These are phyloP conservation scores for Podospora conica DNA, from an alignment of 495 filamentous ascomycete species.

Conservation along the genomic window DNA sequence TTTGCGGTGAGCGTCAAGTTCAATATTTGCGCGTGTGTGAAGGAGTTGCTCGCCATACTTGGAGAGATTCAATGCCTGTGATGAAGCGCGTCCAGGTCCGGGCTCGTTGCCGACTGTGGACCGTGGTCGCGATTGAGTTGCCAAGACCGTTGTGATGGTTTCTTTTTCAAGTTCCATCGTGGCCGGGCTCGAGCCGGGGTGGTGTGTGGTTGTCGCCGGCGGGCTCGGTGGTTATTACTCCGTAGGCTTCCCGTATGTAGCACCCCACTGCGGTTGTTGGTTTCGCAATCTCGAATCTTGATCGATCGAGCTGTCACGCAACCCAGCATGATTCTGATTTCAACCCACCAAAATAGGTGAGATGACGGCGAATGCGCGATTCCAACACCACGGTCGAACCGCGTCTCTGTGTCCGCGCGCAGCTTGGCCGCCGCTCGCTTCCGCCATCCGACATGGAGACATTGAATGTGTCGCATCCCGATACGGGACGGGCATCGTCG, in stretches of 20 bases:
- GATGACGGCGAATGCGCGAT: not conserved
- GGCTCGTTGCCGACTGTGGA: not conserved
- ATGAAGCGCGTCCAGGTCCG: not conserved
- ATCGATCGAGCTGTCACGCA: not conserved
- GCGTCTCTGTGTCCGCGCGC: not conserved
- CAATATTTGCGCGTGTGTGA: not conserved
- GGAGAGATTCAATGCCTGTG: too few species aligned
- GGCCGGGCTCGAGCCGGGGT: too few species aligned
- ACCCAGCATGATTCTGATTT: not conserved
- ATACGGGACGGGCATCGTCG: not conserved
- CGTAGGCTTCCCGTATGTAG: too few species aligned
- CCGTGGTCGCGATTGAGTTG: not conserved
- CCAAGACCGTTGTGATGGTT: not conserved
- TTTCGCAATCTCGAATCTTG: not conserved
- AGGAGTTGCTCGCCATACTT: too few species aligned
- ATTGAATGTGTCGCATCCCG: not conserved
- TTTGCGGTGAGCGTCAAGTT: not conserved
- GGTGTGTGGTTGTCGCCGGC: not conserved
- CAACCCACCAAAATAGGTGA: not conserved
- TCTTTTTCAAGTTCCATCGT: not conserved
- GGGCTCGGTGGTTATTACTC: not conserved
- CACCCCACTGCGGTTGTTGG: not conserved
- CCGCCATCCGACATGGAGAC: not conserved
- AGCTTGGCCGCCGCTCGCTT: not conserved
- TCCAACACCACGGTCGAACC: not conserved